phyloP scores from a whole-genome alignment of 306 rosid genomes.

The Cucumis hystrix region DNA sequence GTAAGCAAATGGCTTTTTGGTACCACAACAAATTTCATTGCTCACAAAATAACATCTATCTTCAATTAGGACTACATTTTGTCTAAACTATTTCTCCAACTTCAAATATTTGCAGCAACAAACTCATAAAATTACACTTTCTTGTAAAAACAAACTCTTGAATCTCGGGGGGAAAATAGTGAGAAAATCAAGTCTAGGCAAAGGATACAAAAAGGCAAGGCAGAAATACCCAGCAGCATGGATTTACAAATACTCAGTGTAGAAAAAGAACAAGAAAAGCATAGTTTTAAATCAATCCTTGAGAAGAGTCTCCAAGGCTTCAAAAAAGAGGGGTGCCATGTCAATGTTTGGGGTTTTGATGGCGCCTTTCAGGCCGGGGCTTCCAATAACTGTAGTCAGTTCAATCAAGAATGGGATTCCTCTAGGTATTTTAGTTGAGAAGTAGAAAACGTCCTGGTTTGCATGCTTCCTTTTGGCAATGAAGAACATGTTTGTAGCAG shows the following conservation, averaged over 20 bases:
- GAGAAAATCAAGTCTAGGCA: neutral
- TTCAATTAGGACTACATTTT: neutral
- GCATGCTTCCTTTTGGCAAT: slow-evolving; percentile 84
- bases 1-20: neutral
- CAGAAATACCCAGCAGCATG: slow-evolving; percentile 1
- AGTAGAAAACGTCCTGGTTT: slow-evolving; percentile 93
- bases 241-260: slow-evolving; percentile 3
- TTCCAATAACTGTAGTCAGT: slow-evolving; percentile 57
- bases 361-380: slow-evolving; percentile 78
- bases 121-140: neutral
- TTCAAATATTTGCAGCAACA: neutral
- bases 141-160: neutral
- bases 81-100: neutral
- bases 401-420: slow-evolving; percentile 69
- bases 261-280: neutral
- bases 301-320: slow-evolving; percentile 72
- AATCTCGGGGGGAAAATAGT: neutral
- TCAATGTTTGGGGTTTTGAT: slow-evolving; percentile 90
- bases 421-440: slow-evolving; percentile 73
- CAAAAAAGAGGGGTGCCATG: slow-evolving; percentile 65
- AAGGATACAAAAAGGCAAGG: neutral
- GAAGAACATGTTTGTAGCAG: slow-evolving; percentile 73
- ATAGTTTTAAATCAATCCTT: slow-evolving; percentile 25
- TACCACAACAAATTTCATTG: neutral
- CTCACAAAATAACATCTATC: neutral